These are phyloP conservation scores for Calophaca sinica DNA, from an alignment of 306 rosid species.

Conservation along the genomic window DNA sequence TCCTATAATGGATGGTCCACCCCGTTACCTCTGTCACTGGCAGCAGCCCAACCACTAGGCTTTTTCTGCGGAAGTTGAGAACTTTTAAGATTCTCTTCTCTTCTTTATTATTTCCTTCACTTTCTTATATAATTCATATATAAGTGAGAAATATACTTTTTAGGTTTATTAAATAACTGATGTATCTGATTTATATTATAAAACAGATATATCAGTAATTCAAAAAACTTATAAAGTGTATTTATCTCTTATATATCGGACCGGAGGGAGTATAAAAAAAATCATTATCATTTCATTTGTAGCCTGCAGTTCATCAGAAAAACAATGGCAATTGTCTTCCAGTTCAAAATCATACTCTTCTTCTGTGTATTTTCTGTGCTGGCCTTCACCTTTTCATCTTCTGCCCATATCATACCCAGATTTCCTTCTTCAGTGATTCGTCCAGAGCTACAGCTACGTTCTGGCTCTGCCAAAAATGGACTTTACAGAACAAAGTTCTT, in stretches of 20 bases:
- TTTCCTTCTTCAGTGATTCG: conserved; percentile 58
- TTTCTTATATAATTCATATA: no score
- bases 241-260: no score
- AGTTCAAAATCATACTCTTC: not conserved
- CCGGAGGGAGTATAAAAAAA: no score
- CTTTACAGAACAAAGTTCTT: conserved; percentile 64
- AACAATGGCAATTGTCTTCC: conserved; percentile 38
- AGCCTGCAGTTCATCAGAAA: not conserved
- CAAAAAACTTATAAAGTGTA: no score
- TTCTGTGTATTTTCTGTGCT: conserved; percentile 40
- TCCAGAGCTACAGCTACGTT: conserved; percentile 49
- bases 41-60: not conserved
- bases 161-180: no score
- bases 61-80: conserved; percentile 4
- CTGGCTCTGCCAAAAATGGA: conserved; percentile 42
- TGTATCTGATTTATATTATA: no score
- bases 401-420: conserved; percentile 44
- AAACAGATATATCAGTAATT: no score
- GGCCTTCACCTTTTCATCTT: conserved; percentile 33
- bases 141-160: no score
- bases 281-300: not conserved
- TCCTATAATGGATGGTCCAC: no score
- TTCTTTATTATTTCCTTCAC: no score
- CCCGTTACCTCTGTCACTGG: no score
- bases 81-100: conserved; percentile 24